phyloP scores from a whole-genome alignment of 805 yeast genomes.

The Trichomonascus vanleenenianus region DNA sequence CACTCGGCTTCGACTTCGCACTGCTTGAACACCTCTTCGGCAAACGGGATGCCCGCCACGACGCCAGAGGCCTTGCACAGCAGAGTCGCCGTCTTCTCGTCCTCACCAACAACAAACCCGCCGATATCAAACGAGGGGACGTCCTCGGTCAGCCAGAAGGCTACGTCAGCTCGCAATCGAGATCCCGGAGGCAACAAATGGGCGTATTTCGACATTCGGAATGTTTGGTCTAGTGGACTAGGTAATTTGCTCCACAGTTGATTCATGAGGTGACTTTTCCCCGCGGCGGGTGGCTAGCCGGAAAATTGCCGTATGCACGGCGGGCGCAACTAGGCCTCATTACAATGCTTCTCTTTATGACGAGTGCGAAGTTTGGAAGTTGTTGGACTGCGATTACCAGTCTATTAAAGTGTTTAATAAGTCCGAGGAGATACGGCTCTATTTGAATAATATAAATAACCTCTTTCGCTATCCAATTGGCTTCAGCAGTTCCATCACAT shows the following conservation, averaged over 20 bases:
- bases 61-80: constrained; percentile 78
- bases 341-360: no score
- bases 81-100: constrained; percentile 60
- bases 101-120: constrained; percentile 88
- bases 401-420: no score
- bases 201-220: no score
- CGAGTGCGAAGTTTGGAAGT: no score
- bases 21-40: constrained; percentile 72
- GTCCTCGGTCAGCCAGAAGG: constrained; percentile 75
- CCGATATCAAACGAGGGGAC: constrained; percentile 93
- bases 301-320: background rate
- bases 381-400: no score
- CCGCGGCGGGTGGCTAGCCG: background rate
- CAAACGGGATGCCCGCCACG: constrained; percentile 83
- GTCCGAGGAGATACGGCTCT: no score
- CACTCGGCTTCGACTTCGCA: constrained; percentile 67
- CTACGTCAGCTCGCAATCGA: constrained; percentile 37
- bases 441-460: no score
- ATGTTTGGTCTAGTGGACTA: background rate
- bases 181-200: no score
- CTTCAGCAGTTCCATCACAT: no score
- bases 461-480: no score
- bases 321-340: background rate
- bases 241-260: background rate
- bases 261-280: no score